Evolutionary conservation across 2,329 filamentous ascomycete genomes (phyloP), one percentile per base, ranked within the genome.

Genomic region (Xylaria multiplex): DNA sequence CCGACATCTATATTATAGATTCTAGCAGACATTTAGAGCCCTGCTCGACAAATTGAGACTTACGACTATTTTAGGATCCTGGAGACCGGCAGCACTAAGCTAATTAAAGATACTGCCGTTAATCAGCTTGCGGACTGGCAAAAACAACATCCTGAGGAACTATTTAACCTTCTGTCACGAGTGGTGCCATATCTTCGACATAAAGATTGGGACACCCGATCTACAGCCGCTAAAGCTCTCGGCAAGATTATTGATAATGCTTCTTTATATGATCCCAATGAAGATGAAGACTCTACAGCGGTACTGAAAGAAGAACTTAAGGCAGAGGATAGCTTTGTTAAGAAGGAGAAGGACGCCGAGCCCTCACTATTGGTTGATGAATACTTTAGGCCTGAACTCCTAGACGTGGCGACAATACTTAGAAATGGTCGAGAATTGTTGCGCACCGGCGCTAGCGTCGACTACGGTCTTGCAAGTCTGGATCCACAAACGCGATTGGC

Each of bases 101-200:
- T 99, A 72, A 98, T 99, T 77, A 91, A 96, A 72, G 97, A 97
- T 77, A 99, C 96, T 69, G 96, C 96, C 69, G 96, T 97, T 68
- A 93, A 96, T 77, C 96, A 99, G 81, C 86, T 99, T 69, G 96
- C 94, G 68, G 96, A 99, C 81, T 96, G 97, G 79, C 96, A 99
- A 81, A 98, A 97, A 78, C 92, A 96, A 79, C 96, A 98, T 75
- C 96, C 96, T 0, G 95, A 99, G 81, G 96, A 99, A 79, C 84
- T 99, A 1, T 98, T 98, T 81, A 97, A 98, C 77, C 86, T 99
- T 6, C 86, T 99, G 13, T 95, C 93, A 35, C 87, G 95, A 67
- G 94, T 99, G 37, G 90, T 99, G n/a, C 95, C 96, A 0, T 99
- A 97, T 79, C 85, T 99, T 35, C 89, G 93, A 65, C 95, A 96